Percentiles rank a stretch among this genome's conserved stretches.
These are phyloP conservation scores for Mrakia frigida DNA, from an alignment of 768 basidiomycete genomes.

Conservation along the genomic window DNA sequence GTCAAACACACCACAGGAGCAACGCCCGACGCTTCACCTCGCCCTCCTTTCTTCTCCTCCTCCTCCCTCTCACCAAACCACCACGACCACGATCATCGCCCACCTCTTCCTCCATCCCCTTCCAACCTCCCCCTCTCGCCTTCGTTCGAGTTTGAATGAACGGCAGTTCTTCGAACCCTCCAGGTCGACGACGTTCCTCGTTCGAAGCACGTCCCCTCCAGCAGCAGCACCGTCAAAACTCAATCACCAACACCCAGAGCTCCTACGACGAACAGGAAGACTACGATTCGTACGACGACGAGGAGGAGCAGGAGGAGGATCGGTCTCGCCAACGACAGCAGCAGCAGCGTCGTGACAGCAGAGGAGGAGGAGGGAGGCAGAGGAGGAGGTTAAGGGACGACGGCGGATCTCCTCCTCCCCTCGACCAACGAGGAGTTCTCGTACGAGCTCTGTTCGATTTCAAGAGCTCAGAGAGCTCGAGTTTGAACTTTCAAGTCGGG, in stretches of 20 bases:
- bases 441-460: constrained; percentile 84
- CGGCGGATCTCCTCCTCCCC: constrained; percentile 3
- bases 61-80: not conserved
- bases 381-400: not conserved
- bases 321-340: not conserved
- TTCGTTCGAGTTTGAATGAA: not conserved
- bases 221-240: not conserved
- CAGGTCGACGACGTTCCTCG: not conserved
- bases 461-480: constrained; percentile 75
- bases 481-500: constrained; percentile 76
- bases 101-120: too few relatives aligned
- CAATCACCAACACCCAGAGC: not conserved
- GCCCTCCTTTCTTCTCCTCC: not conserved
- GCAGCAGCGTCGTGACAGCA: not conserved
- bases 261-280: not conserved
- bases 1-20: not conserved
- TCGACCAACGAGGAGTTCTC: constrained; percentile 53
- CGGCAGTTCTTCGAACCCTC: not conserved
- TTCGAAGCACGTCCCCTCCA: not conserved
- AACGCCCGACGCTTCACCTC: not conserved
- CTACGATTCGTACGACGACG: not conserved
- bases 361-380: not conserved
- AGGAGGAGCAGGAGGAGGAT: not conserved
- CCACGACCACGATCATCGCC: not conserved
- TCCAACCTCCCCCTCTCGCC: not conserved